phyloP scores from a whole-genome alignment of 768 basidiomycete genomes.

The Serendipita sp. region DNA sequence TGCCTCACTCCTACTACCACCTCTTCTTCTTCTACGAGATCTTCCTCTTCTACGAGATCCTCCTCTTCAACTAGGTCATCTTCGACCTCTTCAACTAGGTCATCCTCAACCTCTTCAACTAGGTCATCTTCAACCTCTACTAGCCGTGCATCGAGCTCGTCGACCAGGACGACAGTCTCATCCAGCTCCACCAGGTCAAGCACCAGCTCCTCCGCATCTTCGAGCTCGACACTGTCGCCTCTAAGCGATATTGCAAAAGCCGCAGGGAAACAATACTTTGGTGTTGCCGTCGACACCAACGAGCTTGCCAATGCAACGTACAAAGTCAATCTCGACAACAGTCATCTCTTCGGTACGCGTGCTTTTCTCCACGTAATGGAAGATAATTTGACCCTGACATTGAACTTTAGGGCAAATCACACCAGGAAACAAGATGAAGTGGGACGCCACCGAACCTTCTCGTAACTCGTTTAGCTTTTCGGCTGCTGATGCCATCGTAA shows the following conservation, averaged over 20 bases:
- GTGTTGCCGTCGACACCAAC: conserved; percentile 32
- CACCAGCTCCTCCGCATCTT: background rate
- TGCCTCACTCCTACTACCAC: background rate
- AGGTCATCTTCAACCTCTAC: no score
- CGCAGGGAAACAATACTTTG: conserved; percentile 22
- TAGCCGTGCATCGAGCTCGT: background rate
- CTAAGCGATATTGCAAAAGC: background rate
- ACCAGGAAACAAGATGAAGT: conserved; percentile 40
- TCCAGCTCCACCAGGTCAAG: background rate
- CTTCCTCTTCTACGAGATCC: no score
- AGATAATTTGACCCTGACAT: background rate
- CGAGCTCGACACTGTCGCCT: background rate
- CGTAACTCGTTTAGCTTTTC: conserved; percentile 32
- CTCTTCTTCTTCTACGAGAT: background rate
- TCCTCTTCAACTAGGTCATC: no score
- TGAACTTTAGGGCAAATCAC: conserved; percentile 22
- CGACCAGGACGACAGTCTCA: background rate
- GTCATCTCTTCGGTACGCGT: conserved; percentile 21
- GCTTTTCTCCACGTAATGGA: background rate
- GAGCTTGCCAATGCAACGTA: conserved; percentile 30
- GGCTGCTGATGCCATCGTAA: conserved; percentile 28
- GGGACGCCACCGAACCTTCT: conserved; percentile 34
- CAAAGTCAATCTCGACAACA: conserved; percentile 24
- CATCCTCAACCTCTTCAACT: no score
- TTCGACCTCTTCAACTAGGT: no score